Evolutionary conservation across 352 stramenopile genomes (phyloP).

Genomic region (Phytophthora colocasiae): DNA sequence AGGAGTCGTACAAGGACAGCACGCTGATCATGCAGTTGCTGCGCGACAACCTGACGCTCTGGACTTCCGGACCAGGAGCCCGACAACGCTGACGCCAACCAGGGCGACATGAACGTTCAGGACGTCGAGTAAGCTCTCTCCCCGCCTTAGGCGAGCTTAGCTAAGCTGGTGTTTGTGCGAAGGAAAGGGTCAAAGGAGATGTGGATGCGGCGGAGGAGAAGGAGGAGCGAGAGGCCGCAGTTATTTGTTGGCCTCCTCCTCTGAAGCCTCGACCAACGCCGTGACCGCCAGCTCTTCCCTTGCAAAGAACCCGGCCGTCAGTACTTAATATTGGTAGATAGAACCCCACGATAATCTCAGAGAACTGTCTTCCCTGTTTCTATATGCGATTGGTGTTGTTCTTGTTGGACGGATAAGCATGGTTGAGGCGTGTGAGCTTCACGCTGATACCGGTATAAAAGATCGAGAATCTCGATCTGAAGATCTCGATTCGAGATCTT

Average conservation of each 20-base stretch:
- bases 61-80: constrained; percentile 97
- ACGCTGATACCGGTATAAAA: background rate
- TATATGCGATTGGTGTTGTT: background rate
- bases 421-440: background rate
- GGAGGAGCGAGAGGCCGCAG: constrained; percentile 38
- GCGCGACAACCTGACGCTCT: constrained; percentile 99
- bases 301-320: constrained; percentile 12
- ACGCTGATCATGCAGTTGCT: constrained; percentile 99
- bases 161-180: constrained; percentile 11
- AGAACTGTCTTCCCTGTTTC: constrained; percentile 34
- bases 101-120: constrained; percentile 89
- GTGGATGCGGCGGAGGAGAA: constrained; percentile 16
- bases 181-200: constrained; percentile 18
- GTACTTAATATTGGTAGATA: constrained; percentile 56
- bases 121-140: constrained; percentile 68
- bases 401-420: constrained; percentile 1
- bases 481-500: too few relatives aligned
- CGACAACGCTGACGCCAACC: constrained; percentile 89
- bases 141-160: constrained; percentile 28
- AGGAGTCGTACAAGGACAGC: constrained; percentile 99
- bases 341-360: constrained; percentile 32
- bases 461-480: too few relatives aligned
- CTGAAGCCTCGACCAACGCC: constrained; percentile 16
- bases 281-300: constrained; percentile 1
- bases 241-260: constrained; percentile 39